Evolutionary conservation across 225 moss, liverwort and hornwort genomes (phyloP).

Genomic region (Pseudoscleropodium purum): DNA sequence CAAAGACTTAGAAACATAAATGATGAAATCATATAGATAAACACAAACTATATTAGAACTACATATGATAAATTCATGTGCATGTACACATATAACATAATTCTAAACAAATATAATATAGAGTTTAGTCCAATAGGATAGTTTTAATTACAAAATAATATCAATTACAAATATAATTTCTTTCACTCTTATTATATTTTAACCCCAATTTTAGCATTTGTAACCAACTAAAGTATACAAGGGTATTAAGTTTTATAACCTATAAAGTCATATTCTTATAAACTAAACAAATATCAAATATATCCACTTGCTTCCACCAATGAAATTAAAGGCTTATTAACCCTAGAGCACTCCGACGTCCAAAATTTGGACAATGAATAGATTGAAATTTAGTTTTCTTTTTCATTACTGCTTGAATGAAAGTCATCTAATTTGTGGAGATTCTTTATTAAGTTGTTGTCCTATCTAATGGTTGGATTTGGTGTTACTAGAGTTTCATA

Average conservation of each 20-base stretch:
- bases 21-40: too few relatives aligned
- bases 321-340: too few relatives aligned
- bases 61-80: not conserved
- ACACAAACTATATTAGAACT: too few relatives aligned
- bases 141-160: not conserved
- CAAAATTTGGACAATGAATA: too few relatives aligned
- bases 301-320: not conserved
- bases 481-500: too few relatives aligned
- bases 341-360: too few relatives aligned
- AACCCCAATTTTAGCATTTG: not conserved
- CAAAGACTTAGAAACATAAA: too few relatives aligned
- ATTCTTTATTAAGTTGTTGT: too few relatives aligned
- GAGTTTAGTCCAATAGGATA: not conserved
- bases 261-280: not conserved
- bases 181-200: not conserved
- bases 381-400: too few relatives aligned
- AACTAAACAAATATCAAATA: not conserved
- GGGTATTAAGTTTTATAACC: not conserved
- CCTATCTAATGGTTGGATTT: too few relatives aligned
- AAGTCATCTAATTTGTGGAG: too few relatives aligned
- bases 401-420: too few relatives aligned
- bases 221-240: not conserved
- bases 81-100: not conserved
- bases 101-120: not conserved
- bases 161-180: fast-evolving